Conservation (phyloP, 257 asterid genomes). For the Linderniella brevidens region DNA sequence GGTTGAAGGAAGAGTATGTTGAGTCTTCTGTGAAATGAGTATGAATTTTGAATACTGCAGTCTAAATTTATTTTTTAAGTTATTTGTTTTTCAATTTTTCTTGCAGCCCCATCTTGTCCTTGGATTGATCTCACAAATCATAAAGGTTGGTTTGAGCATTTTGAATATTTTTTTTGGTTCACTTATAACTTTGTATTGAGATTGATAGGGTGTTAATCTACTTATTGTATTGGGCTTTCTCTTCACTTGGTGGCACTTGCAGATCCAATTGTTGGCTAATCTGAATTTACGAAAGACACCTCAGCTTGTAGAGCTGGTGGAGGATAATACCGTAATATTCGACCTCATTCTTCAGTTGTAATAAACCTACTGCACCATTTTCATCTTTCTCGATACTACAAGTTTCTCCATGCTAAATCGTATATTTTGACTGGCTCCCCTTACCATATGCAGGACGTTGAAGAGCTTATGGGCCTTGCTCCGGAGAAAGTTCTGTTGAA, state of each 20-base stretch:
- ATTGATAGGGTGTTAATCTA: too few relatives aligned
- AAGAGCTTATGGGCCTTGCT: conserved; percentile 92
- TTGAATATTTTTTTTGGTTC: too few relatives aligned
- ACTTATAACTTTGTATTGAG: too few relatives aligned
- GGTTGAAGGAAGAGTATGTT: conserved; percentile 92
- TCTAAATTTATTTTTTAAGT: conserved; percentile 4
- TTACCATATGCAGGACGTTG: conserved; percentile 64
- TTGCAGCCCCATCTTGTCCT: conserved; percentile 93
- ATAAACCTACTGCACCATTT: too few relatives aligned
- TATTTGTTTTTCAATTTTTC: conserved; percentile 8
- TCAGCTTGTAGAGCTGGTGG: conserved; percentile 90
- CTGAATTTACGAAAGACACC: conserved; percentile 98
- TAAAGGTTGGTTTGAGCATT: conserved; percentile 46
- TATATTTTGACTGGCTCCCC: neutral
- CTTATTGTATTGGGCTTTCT: too few relatives aligned
- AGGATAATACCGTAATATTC: conserved; percentile 64
- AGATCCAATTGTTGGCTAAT: conserved; percentile 95
- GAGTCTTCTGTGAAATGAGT: conserved; percentile 6
- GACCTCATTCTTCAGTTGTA: neutral
- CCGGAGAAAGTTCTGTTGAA: conserved; percentile 82
- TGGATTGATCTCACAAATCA: conserved; percentile 90
- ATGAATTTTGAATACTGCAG: conserved; percentile 4
- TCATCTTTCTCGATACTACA: too few relatives aligned
- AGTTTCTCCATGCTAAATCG: too few relatives aligned
- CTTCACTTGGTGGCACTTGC: conserved; percentile 5